A percentile compares a stretch with the other conserved stretches of the same genome.
phyloP scores from a whole-genome alignment of 2,329 filamentous ascomycete genomes.

The Sclerotiophoma versabilis region DNA sequence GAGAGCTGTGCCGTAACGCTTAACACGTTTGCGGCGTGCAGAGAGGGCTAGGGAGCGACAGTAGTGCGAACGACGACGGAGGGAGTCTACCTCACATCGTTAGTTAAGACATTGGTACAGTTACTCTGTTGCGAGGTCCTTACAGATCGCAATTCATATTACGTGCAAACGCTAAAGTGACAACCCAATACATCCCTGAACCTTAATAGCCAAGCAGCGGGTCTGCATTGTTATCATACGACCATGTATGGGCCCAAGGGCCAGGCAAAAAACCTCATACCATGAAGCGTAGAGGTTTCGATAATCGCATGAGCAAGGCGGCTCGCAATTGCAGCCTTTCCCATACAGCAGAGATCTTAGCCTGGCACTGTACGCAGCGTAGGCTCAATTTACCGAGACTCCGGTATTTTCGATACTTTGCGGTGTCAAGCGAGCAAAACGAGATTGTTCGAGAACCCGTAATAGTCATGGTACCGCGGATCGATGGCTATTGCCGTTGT shows the following conservation, averaged over 20 bases:
- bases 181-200: neutral
- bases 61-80: neutral
- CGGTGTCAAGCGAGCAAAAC: slow-evolving; percentile 6
- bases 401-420: slow-evolving; percentile 19
- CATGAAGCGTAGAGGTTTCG: neutral
- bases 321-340: slow-evolving; percentile 11
- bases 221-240: neutral
- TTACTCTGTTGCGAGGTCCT: neutral
- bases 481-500: slow-evolving; percentile 3
- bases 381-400: slow-evolving; percentile 11
- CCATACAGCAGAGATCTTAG: neutral
- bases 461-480: slow-evolving; percentile 11
- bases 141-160: neutral
- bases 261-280: neutral
- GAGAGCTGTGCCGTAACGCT: neutral
- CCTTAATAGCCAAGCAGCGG: neutral
- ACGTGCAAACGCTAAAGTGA: neutral
- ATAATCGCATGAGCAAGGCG: slow-evolving; percentile 6
- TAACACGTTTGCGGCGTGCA: slow-evolving; percentile 3
- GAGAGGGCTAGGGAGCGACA: neutral
- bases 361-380: slow-evolving; percentile 5
- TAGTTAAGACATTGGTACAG: neutral
- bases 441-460: slow-evolving; percentile 5
- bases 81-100: neutral
- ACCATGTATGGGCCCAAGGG: too few relatives aligned